phyloP scores from a whole-genome alignment of 2,329 filamentous ascomycete genomes.

The Cercospora sesami region DNA sequence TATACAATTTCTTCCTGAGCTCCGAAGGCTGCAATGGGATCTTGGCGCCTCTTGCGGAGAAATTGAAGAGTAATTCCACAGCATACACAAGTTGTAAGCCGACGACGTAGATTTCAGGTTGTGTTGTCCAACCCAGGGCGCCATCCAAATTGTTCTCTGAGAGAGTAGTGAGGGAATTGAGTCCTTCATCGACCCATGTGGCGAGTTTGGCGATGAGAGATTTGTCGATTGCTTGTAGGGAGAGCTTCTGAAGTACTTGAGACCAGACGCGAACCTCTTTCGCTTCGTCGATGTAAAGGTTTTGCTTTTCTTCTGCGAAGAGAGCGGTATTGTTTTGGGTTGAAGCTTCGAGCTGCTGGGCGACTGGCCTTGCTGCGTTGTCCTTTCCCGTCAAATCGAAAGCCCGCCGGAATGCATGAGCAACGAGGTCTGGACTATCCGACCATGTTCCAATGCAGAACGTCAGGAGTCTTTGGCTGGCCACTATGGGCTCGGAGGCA shows the following conservation, averaged over 20 bases:
- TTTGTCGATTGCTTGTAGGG: conserved; percentile 29
- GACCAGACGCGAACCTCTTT: conserved; percentile 72
- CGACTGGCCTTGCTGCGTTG: too few species aligned
- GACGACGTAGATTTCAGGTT: conserved; percentile 65
- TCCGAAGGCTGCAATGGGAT: conserved; percentile 27
- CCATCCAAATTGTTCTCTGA: conserved; percentile 55
- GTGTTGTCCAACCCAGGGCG: conserved; percentile 67
- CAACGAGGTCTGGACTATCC: conserved; percentile 10
- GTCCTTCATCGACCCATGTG: conserved; percentile 55
- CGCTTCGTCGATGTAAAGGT: conserved; percentile 85
- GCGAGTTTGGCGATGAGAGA: conserved; percentile 27
- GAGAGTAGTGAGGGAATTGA: conserved; percentile 47
- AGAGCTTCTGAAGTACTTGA: conserved; percentile 47
- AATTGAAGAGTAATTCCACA: conserved; percentile 42
- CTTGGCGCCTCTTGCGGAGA: conserved; percentile 25
- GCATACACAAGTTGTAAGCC: conserved; percentile 50
- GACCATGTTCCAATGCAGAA: conserved; percentile 36
- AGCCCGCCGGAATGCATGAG: conserved; percentile 26
- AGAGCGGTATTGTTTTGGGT: conserved; percentile 62
- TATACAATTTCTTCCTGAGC: conserved; percentile 35
- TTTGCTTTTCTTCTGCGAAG: conserved; percentile 88
- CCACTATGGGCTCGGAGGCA: conserved; percentile 51
- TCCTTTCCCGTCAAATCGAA: too few species aligned
- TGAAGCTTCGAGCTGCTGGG: conserved; percentile 16
- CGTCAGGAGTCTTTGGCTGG: conserved; percentile 43